Percentiles rank a stretch among this genome's conserved stretches.
Conservation (phyloP, 768 basidiomycete species). For the Macrolepiota dolichaula region DNA sequence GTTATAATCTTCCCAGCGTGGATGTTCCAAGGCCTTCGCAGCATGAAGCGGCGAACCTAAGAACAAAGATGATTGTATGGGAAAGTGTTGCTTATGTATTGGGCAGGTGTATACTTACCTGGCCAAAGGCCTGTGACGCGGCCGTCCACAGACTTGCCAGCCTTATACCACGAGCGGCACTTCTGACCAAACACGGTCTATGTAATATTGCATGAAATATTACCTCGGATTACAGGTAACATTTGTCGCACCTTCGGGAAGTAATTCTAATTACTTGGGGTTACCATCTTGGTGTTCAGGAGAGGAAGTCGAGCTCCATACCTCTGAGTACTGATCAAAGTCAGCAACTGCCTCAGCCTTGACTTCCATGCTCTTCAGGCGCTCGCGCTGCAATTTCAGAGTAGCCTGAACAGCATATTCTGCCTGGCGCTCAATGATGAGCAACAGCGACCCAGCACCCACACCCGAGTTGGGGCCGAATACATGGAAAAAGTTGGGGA, state of each 20-base stretch:
- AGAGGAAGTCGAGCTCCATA: constrained; percentile 18
- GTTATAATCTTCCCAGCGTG: constrained; percentile 64
- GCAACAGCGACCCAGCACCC: constrained; percentile 52
- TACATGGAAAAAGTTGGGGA: constrained; percentile 65
- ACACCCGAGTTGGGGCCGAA: constrained; percentile 57
- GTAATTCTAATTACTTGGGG: constrained; percentile 31
- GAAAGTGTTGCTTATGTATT: neutral
- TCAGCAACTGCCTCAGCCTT: constrained; percentile 58
- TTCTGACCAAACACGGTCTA: constrained; percentile 58
- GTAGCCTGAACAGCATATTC: constrained; percentile 54
- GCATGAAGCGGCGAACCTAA: constrained; percentile 55
- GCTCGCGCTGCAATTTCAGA: constrained; percentile 60
- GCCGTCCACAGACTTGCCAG: constrained; percentile 50
- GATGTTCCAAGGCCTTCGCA: constrained; percentile 42
- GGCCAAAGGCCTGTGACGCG: constrained; percentile 59
- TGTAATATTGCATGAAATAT: neutral
- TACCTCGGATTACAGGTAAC: neutral
- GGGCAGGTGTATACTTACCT: constrained; percentile 27
- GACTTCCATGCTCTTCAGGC: constrained; percentile 57
- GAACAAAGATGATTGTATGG: neutral
- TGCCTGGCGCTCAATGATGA: constrained; percentile 53
- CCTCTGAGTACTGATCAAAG: constrained; percentile 59
- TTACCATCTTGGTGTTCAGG: neutral
- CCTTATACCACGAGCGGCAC: constrained; percentile 66
- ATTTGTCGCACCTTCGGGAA: constrained; percentile 36